Conservation (phyloP, 208 protist species). For the Leishmania gerbilli region DNA sequence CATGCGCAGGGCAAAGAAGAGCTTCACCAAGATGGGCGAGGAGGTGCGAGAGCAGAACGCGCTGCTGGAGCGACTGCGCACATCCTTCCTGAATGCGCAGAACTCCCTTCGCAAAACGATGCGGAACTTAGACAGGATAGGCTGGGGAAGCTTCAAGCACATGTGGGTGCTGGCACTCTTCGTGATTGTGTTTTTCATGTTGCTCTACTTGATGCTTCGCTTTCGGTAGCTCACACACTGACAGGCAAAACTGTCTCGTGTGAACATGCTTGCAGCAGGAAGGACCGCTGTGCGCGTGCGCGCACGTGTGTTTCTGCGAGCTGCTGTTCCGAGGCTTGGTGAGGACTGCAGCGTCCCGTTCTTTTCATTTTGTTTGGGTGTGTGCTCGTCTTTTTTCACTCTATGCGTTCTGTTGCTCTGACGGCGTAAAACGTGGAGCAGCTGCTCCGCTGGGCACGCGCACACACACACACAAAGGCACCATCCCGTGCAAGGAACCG, state of each 20-base stretch:
- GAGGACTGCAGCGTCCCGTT: not conserved
- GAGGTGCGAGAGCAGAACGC: slow-evolving; percentile 78
- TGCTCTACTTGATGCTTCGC: slow-evolving; percentile 78
- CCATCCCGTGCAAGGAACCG: not conserved
- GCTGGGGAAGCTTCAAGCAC: slow-evolving; percentile 50
- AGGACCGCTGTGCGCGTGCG: not conserved
- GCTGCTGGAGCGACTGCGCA: slow-evolving; percentile 55
- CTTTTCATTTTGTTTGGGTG: not conserved
- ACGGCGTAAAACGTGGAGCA: not conserved
- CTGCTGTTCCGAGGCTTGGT: not conserved
- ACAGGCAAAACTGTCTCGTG: not conserved
- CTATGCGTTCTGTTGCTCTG: not conserved
- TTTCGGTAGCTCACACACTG: slow-evolving; percentile 29
- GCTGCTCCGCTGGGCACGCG: not conserved
- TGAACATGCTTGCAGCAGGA: not conserved
- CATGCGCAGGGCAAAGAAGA: slow-evolving; percentile 49
- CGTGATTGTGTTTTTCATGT: slow-evolving; percentile 71
- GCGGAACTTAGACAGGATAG: slow-evolving; percentile 48
- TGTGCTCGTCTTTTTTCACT: not conserved
- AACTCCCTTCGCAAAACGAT: slow-evolving; percentile 52
- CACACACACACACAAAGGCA: no score
- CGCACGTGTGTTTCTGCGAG: not conserved
- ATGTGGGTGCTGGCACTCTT: slow-evolving; percentile 88
- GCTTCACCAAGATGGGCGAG: slow-evolving; percentile 54
- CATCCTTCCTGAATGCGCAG: slow-evolving; percentile 42